Evolutionary conservation across 768 basidiomycete species (phyloP), one percentile per base, ranked within the genome.

Genomic region (Termitomyces sp.): DNA sequence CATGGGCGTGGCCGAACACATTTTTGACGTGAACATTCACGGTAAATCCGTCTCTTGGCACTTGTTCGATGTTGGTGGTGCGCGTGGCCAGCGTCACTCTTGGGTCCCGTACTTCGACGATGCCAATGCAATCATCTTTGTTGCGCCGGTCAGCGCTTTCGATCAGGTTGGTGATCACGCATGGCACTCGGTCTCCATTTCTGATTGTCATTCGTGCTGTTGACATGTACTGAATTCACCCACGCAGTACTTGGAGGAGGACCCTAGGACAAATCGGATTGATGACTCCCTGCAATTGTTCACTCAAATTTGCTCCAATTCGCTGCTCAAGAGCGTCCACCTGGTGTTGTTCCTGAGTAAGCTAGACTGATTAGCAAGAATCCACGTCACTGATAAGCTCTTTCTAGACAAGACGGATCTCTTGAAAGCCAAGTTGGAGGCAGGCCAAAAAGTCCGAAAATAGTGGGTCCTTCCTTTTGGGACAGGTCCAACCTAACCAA

Each of bases 201-300:
- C n/a, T 14, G 25, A 25, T 31, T 61, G 41, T 16, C 53, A 35
- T 43, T 37, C 37, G 16, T 14, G 8, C 41, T 23, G 31, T 11
- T 32, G 14, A 21, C 27, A 23, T 50, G 16, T 9, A 23, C 25
- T 29, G 29, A 57, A 53, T 37, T 31, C 12, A 17, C 35, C 44
- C 14, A 63, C 45, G 27, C 19, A 93, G 90, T 92, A 92, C 69
- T 77, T 94, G 23, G 89, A 92, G 66, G 92, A 94, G 74, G 92
- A 94, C 65, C 87, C 88, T 29, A 81, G 87, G 56, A 88, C 87
- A 40, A 94, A 94, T 63, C 77, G 92, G 48, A 90, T 94, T 32
- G 90, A 93, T 60, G 92, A 94, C 68, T 92, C 91, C 0, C 72
- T 94, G n/a, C 91, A 91, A 71, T 76, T 93, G 23, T 94, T 92